A percentile compares a stretch with the other conserved stretches of the same genome.
phyloP scores from a whole-genome alignment of 2,329 filamentous ascomycete genomes.

The Chaetomiaceae sp. region DNA sequence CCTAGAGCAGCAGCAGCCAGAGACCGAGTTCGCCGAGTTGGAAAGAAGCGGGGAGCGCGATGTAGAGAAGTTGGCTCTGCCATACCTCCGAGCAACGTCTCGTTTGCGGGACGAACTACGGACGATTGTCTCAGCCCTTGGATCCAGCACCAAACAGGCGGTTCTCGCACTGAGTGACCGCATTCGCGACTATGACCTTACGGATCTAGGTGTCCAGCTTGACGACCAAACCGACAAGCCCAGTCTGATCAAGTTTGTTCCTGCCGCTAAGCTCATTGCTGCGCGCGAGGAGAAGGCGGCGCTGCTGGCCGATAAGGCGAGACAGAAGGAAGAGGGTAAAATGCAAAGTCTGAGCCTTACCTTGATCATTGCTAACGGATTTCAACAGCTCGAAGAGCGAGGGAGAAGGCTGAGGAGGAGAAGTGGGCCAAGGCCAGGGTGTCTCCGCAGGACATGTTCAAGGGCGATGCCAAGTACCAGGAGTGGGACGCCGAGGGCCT shows the following conservation, averaged over 20 bases:
- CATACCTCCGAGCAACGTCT: slow-evolving; percentile 53
- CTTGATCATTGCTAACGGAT: background rate
- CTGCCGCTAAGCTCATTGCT: slow-evolving; percentile 49
- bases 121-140: slow-evolving; percentile 45
- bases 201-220: slow-evolving; percentile 78
- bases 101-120: slow-evolving; percentile 60
- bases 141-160: slow-evolving; percentile 56
- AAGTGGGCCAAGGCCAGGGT: slow-evolving; percentile 56
- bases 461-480: slow-evolving; percentile 54
- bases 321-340: slow-evolving; percentile 53
- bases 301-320: slow-evolving; percentile 56
- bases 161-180: slow-evolving; percentile 74
- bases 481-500: slow-evolving; percentile 81
- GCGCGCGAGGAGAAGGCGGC: slow-evolving; percentile 57
- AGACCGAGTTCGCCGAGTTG: slow-evolving; percentile 44
- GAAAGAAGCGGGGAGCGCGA: slow-evolving; percentile 45
- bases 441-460: slow-evolving; percentile 53
- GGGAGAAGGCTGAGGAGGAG: slow-evolving; percentile 43
- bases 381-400: slow-evolving; percentile 36
- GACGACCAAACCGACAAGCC: slow-evolving; percentile 70
- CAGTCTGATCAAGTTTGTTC: slow-evolving; percentile 67
- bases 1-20: slow-evolving; percentile 41
- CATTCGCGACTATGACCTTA: slow-evolving; percentile 76
- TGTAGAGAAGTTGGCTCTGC: slow-evolving; percentile 49
- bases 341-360: slow-evolving; percentile 10